phyloP scores from a whole-genome alignment of 768 basidiomycete species.

The Termitomyces sp. region DNA sequence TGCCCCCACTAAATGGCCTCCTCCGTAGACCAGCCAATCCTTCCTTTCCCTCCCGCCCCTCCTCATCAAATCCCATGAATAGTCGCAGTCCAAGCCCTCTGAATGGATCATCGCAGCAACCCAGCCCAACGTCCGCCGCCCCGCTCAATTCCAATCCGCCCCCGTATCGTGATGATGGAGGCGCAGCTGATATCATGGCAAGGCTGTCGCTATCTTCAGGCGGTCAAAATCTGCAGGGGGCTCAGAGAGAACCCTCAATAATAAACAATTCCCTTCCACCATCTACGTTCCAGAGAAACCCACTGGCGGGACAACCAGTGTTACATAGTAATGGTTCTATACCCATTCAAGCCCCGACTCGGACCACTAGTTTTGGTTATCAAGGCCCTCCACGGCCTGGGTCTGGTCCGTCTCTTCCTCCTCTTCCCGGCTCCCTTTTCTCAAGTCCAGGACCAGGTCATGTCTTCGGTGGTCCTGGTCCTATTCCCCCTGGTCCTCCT shows the following conservation, averaged over 20 bases:
- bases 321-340: constrained; percentile 11
- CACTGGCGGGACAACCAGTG: constrained; percentile 26
- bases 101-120: constrained; percentile 1
- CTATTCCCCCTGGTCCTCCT: background rate
- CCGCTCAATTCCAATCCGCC: constrained; percentile 10
- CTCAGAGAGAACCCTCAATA: constrained; percentile 19
- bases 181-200: constrained; percentile 14
- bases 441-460: background rate
- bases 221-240: constrained; percentile 22
- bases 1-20: constrained; percentile 41
- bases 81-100: constrained; percentile 7
- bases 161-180: constrained; percentile 12
- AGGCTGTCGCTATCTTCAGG: constrained; percentile 20
- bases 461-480: background rate
- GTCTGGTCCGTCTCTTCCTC: constrained; percentile 1
- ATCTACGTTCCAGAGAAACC: constrained; percentile 14
- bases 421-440: constrained; percentile 3
- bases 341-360: constrained; percentile 4
- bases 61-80: background rate
- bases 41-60: background rate
- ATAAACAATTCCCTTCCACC: constrained; percentile 16
- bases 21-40: constrained; percentile 16
- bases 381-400: background rate
- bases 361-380: background rate
- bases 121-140: background rate